Conservation (phyloP, 2,329 filamentous ascomycete species). For the Aspergillus sp. region DNA sequence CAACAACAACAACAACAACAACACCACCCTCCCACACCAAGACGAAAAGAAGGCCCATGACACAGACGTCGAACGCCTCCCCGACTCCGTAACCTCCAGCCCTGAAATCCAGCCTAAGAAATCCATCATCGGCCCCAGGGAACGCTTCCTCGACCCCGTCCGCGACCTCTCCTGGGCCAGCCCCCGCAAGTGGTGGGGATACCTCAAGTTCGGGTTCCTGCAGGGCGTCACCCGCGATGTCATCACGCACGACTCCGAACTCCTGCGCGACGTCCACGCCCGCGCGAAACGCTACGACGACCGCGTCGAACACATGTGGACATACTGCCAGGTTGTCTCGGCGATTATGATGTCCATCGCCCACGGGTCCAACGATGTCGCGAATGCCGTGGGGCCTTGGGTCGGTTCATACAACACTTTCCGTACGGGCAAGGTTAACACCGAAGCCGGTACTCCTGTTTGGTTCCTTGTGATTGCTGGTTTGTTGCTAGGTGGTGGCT, state of each 20-base stretch:
- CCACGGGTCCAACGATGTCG: slow-evolving; percentile 47
- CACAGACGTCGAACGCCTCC: slow-evolving; percentile 13
- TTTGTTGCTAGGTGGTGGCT: slow-evolving; percentile 41
- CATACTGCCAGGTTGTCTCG: slow-evolving; percentile 44
- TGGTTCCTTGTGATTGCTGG: slow-evolving; percentile 44
- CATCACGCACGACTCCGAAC: slow-evolving; percentile 40
- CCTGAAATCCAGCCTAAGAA: slow-evolving; percentile 22
- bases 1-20: neutral
- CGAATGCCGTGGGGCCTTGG: slow-evolving; percentile 46
- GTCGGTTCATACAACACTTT: slow-evolving; percentile 40
- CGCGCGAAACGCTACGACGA: slow-evolving; percentile 47
- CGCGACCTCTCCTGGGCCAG: slow-evolving; percentile 16
- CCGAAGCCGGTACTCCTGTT: slow-evolving; percentile 36
- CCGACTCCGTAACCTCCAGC: slow-evolving; percentile 18
- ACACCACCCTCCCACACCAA: neutral
- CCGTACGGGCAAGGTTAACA: slow-evolving; percentile 30
- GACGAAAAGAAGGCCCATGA: slow-evolving; percentile 13
- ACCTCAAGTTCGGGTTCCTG: slow-evolving; percentile 46
- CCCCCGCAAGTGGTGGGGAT: slow-evolving; percentile 34
- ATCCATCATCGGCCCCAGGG: slow-evolving; percentile 21
- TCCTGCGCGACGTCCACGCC: slow-evolving; percentile 41
- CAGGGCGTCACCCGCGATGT: slow-evolving; percentile 46
- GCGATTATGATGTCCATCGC: slow-evolving; percentile 47
- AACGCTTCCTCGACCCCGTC: slow-evolving; percentile 26
- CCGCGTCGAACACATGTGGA: slow-evolving; percentile 50